These are phyloP conservation scores for Ganoderma lucidum DNA, from an alignment of 1,284 basidiomycete species.

Conservation along the genomic window DNA sequence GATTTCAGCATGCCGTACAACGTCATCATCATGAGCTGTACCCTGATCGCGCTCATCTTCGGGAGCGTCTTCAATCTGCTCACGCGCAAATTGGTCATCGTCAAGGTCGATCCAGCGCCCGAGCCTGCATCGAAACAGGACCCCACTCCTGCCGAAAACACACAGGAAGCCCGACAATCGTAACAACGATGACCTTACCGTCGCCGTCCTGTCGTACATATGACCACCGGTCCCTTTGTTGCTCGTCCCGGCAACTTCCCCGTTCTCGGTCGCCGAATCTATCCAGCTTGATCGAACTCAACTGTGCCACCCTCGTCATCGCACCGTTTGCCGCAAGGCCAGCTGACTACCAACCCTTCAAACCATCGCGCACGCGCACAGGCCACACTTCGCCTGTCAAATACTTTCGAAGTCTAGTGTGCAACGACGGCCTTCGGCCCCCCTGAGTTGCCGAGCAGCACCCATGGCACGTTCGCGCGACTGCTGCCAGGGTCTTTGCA, in stretches of 20 bases:
- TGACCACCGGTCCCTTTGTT: neutral
- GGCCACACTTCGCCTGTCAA: neutral
- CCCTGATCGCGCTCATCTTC: constrained; percentile 92
- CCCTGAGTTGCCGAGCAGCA: constrained; percentile 17
- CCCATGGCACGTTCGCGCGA: constrained; percentile 11
- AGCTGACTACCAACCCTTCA: constrained; percentile 8
- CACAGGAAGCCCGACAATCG: neutral
- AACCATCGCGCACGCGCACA: constrained; percentile 1
- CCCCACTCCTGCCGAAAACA: neutral
- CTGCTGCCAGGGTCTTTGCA: neutral
- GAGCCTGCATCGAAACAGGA: neutral
- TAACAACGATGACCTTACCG: neutral
- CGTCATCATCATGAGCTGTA: constrained; percentile 96
- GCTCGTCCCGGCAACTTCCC: neutral
- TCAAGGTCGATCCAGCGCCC: constrained; percentile 36
- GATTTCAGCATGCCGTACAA: constrained; percentile 99
- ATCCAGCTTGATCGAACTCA: constrained; percentile 2
- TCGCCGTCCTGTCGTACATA: neutral
- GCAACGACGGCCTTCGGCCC: neutral
- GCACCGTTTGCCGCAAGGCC: neutral
- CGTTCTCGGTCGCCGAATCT: constrained; percentile 4
- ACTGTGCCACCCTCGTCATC: constrained; percentile 1
- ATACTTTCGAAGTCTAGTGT: neutral
- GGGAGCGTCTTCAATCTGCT: constrained; percentile 91
- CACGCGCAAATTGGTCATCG: constrained; percentile 79